phyloP scores from a whole-genome alignment of 225 moss, liverwort and hornwort genomes.

The Straminergon stramineum region DNA sequence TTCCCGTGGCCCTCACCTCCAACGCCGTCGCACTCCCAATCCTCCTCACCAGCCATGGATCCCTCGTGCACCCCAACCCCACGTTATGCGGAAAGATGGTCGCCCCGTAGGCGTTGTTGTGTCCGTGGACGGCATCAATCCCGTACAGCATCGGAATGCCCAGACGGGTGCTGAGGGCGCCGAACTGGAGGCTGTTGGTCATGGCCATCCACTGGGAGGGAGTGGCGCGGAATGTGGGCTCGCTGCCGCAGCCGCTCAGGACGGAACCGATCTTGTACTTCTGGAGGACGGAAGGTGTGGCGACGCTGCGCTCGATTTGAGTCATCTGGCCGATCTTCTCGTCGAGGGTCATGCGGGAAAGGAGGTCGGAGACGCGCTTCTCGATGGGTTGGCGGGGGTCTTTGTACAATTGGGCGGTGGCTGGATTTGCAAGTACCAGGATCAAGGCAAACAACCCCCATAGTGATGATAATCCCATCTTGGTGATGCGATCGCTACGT shows the following conservation, averaged over 20 bases:
- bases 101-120: constrained; percentile 62
- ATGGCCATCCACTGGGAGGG: constrained; percentile 38
- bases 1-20: constrained; percentile 69
- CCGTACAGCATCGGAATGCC: constrained; percentile 62
- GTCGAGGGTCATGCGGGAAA: constrained; percentile 57
- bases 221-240: constrained; percentile 24
- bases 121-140: constrained; percentile 75
- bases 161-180: constrained; percentile 48
- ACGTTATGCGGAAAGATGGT: constrained; percentile 79
- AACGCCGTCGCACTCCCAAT: constrained; percentile 72
- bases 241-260: constrained; percentile 53
- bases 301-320: constrained; percentile 55
- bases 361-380: constrained; percentile 41
- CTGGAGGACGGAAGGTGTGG: constrained; percentile 18
- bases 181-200: constrained; percentile 41
- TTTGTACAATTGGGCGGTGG: constrained; percentile 30
- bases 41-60: constrained; percentile 44
- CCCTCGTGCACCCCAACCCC: constrained; percentile 59
- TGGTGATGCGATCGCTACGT: background rate
- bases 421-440: background rate
- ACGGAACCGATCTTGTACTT: constrained; percentile 56
- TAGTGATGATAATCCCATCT: background rate
- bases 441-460: background rate
- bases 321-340: constrained; percentile 91
- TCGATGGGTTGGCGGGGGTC: constrained; percentile 39